phyloP scores from a whole-genome alignment of 176 grass and related monocot genomes.

The Rhynchospora tenuis region DNA sequence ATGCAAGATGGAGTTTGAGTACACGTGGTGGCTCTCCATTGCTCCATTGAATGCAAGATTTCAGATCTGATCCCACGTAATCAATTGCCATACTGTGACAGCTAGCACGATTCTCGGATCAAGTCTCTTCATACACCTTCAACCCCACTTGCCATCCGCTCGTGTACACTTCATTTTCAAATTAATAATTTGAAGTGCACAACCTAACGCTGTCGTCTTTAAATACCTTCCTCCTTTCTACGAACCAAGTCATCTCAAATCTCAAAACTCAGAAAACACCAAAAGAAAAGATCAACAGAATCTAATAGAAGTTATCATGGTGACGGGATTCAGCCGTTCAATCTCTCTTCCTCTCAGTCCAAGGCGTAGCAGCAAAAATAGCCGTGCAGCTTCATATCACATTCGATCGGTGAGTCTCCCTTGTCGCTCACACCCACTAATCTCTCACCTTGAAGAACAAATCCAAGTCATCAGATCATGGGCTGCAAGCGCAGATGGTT shows the following conservation, averaged over 20 bases:
- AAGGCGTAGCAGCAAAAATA: constrained; percentile 5
- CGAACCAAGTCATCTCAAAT: constrained; percentile 3
- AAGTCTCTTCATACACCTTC: constrained; percentile 13
- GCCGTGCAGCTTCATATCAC: background rate
- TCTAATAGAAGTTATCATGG: constrained; percentile 31
- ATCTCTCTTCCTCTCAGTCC: constrained; percentile 71
- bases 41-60: constrained; percentile 7
- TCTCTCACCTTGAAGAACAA: constrained; percentile 50
- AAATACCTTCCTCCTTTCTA: constrained; percentile 7
- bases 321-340: constrained; percentile 50
- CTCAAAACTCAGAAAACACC: background rate
- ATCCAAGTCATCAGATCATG: constrained; percentile 50
- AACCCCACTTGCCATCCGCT: constrained; percentile 9
- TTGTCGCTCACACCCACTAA: constrained; percentile 53
- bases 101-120: constrained; percentile 40
- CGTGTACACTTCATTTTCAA: constrained; percentile 12
- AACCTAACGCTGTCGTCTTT: background rate
- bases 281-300: background rate
- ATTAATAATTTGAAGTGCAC: background rate
- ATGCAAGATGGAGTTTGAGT: too few relatives aligned
- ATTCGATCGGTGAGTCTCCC: constrained; percentile 48
- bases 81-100: background rate
- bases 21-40: background rate
- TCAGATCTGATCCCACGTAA: background rate
- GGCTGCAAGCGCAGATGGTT: constrained; percentile 19